Base-by-base conservation (phyloP, 2,329 filamentous ascomycete genomes). In the Talaromyces rugulosus region DNA sequence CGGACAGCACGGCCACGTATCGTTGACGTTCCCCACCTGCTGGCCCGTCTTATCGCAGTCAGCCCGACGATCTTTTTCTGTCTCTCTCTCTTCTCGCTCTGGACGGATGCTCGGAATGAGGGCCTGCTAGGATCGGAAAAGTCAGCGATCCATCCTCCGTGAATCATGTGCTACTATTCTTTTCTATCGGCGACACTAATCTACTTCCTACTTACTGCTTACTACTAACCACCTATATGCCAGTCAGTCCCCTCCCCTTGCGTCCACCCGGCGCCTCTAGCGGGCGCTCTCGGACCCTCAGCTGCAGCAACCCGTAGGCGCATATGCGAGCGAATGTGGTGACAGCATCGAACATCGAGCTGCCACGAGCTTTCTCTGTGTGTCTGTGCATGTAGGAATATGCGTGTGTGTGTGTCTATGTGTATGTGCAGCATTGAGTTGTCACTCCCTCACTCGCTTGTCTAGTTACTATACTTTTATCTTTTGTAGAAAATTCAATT, bases 231-330 rank as follows among this genome's bases (percentile, higher is more conserved):
- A 23, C 23, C 12, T n/a, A 40, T 40, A 40, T 40, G 36, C 36
- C 36, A 40, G 36, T 40, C 36, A 40, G 18, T 23, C n/a, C 44
- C 18, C 23, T 23, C 57, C 57, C 57, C 57, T 59, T 59, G 57
- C 57, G 57, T 52, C 31, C 42, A 23, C 16, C 36, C 40, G 33
- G 44, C 18, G 44, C 28, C 54, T 14, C 30, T 53, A 53, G 50
- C 50, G 50, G 27, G 27, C 30, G 50, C 50, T 53, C 50, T 53
- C 50, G 30, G 50, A 53, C 50, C 50, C 68, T 68, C 66, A 66
- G 63, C 68, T 70, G 68, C 68, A 69, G 61, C 65, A 60, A 67
- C 64, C 68, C 68, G 68, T 65, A 59, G 60, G 44, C 64, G 68
- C 68, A 70, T 70, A 70, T 70, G 68, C 68, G 63, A 70, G 67